These are phyloP conservation scores for Hericium rajendrae DNA, from an alignment of 768 basidiomycete genomes.

Conservation along the genomic window DNA sequence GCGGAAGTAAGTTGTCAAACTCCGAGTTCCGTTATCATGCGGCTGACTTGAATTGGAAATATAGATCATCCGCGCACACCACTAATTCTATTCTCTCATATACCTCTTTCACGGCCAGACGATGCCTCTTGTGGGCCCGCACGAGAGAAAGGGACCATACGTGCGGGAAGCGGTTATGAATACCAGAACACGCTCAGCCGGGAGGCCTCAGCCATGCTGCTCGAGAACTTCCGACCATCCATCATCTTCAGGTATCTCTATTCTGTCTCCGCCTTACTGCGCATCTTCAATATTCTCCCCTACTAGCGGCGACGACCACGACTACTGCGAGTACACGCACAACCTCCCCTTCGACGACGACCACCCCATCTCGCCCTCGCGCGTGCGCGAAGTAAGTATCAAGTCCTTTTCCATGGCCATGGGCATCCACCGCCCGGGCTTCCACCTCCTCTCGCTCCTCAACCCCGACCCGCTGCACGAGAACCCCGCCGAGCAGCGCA, in stretches of 20 bases:
- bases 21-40: slow-evolving; percentile 10
- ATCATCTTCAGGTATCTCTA: slow-evolving; percentile 64
- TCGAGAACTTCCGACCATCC: slow-evolving; percentile 53
- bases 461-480: slow-evolving; percentile 24
- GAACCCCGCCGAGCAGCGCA: slow-evolving; percentile 21
- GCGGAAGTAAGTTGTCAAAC: neutral
- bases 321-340: slow-evolving; percentile 80
- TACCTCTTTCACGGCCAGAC: slow-evolving; percentile 74
- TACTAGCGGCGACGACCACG: slow-evolving; percentile 85
- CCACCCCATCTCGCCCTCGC: slow-evolving; percentile 15
- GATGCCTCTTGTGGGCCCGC: slow-evolving; percentile 64
- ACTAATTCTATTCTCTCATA: slow-evolving; percentile 52
- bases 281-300: neutral
- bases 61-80: neutral
- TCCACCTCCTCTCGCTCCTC: slow-evolving; percentile 75
- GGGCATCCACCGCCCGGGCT: slow-evolving; percentile 78
- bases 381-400: slow-evolving; percentile 68
- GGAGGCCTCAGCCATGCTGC: slow-evolving; percentile 54
- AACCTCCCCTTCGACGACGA: slow-evolving; percentile 19
- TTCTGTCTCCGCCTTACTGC: neutral
- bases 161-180: slow-evolving; percentile 64
- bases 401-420: slow-evolving; percentile 88
- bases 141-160: slow-evolving; percentile 67
- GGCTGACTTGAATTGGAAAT: slow-evolving; percentile 17
- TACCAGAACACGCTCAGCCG: slow-evolving; percentile 80